These are phyloP conservation scores for Neurospora hispaniola DNA, from an alignment of 495 filamentous ascomycete genomes.

Conservation along the genomic window DNA sequence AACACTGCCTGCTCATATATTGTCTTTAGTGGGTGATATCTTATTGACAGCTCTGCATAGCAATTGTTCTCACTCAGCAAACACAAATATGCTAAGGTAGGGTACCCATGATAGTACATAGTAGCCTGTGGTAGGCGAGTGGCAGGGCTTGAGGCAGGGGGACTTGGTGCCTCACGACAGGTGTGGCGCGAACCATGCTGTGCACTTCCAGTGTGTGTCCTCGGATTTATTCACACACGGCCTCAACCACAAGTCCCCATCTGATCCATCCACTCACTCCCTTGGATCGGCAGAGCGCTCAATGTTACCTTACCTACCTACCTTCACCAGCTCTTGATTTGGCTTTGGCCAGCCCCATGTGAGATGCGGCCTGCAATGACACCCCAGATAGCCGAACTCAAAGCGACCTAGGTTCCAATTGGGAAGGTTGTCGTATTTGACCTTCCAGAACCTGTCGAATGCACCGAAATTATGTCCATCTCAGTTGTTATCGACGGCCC, in stretches of 20 bases:
- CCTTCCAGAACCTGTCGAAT: constrained; percentile 10
- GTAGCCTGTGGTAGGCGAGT: neutral
- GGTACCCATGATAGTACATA: neutral
- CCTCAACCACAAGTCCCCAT: neutral
- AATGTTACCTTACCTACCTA: neutral
- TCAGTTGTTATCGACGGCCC: neutral
- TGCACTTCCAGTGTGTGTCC: neutral
- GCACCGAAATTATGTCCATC: neutral
- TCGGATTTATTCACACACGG: neutral
- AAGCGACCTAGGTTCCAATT: constrained; percentile 7
- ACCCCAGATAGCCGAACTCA: neutral
- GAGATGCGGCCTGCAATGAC: neutral
- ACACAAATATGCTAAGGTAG: neutral
- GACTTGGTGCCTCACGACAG: neutral
- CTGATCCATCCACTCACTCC: neutral
- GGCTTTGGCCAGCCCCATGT: neutral
- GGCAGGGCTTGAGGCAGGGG: neutral
- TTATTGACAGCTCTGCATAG: neutral
- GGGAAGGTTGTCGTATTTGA: constrained; percentile 14
- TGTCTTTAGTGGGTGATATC: neutral
- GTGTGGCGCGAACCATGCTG: neutral
- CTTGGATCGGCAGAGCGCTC: neutral
- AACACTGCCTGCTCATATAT: neutral
- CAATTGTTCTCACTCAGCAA: neutral
- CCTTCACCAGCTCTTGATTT: neutral